These are phyloP conservation scores for Kazachstania bromeliacearum DNA, from an alignment of 805 yeast species.

Conservation along the genomic window DNA sequence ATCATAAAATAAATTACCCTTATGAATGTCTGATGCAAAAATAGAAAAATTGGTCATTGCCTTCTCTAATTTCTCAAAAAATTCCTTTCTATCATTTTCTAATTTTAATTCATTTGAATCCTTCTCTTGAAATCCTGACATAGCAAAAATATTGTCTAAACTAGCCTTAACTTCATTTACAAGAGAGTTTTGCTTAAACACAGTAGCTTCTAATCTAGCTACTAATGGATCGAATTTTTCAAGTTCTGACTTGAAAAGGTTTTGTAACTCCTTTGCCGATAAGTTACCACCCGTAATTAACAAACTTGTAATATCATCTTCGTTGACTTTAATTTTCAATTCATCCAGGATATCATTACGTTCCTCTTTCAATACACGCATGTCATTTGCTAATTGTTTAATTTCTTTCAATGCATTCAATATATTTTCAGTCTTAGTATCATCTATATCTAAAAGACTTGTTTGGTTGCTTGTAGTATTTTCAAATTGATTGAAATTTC, in stretches of 20 bases:
- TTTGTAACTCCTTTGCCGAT: conserved; percentile 47
- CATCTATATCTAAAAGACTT: conserved; percentile 65
- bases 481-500: conserved; percentile 29
- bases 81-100: conserved; percentile 28
- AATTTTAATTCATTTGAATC: conserved; percentile 30
- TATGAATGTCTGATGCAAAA: conserved; percentile 47
- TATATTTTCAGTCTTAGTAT: conserved; percentile 29
- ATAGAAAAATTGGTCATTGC: conserved; percentile 52
- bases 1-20: conserved; percentile 57
- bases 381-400: conserved; percentile 49
- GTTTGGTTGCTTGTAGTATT: conserved; percentile 11
- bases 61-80: conserved; percentile 35
- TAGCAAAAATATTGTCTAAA: conserved; percentile 39
- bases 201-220: conserved; percentile 55
- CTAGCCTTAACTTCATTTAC: conserved; percentile 38
- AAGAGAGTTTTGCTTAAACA: conserved; percentile 52
- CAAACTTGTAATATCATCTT: conserved; percentile 76
- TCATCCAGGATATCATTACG: conserved; percentile 51
- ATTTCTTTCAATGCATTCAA: conserved; percentile 37
- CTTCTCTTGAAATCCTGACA: conserved; percentile 36
- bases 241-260: conserved; percentile 61
- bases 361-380: conserved; percentile 55
- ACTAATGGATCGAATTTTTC: conserved; percentile 65
- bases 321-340: conserved; percentile 59
- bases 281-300: conserved; percentile 56